A percentile compares a stretch with the other conserved stretches of the same genome.
Conservation (phyloP, 306 rosid genomes). For the Mimosa bimucronata region DNA sequence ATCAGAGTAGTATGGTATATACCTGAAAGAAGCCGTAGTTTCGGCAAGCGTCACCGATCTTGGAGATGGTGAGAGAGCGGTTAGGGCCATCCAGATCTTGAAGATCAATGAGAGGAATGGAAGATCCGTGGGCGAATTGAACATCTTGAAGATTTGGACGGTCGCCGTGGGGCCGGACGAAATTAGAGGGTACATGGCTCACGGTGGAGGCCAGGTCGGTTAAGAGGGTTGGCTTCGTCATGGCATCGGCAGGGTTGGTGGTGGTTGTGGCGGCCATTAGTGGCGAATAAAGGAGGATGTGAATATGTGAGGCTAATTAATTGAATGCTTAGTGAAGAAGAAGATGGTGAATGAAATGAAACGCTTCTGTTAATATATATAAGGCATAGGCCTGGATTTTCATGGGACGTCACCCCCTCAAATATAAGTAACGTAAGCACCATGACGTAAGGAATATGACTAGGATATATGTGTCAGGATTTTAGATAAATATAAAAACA, state of each 20-base stretch:
- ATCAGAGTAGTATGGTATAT: too few species aligned
- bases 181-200: constrained; percentile 38
- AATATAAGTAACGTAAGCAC: background rate
- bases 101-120: constrained; percentile 28
- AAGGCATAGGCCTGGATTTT: background rate
- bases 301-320: too few species aligned
- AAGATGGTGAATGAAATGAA: background rate
- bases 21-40: constrained; percentile 77
- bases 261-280: constrained; percentile 14
- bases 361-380: background rate
- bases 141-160: constrained; percentile 35
- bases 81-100: constrained; percentile 8
- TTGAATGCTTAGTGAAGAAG: background rate
- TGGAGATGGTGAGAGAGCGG: constrained; percentile 35
- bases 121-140: background rate
- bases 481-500: too few species aligned
- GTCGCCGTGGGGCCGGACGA: constrained; percentile 34
- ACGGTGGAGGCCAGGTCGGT: constrained; percentile 37
- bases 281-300: too few species aligned
- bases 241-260: background rate
- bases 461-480: background rate
- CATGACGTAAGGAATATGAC: background rate
- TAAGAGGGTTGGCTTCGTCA: constrained; percentile 13
- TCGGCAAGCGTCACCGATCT: constrained; percentile 65
- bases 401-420: background rate